These are phyloP conservation scores for Calocera cornea DNA, from an alignment of 768 basidiomycete genomes.

Conservation along the genomic window DNA sequence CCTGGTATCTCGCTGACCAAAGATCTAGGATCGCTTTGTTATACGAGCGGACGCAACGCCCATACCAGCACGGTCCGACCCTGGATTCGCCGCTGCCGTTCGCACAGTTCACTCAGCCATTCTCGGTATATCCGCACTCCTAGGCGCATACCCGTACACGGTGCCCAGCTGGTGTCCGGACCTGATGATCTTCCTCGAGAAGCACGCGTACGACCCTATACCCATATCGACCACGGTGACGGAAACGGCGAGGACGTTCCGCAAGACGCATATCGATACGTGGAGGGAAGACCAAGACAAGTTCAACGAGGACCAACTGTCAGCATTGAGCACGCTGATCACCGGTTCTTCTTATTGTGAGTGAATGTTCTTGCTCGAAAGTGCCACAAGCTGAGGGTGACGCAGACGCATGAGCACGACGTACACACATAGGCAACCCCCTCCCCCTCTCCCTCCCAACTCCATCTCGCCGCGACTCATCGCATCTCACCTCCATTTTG, in stretches of 20 bases:
- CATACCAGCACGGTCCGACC: constrained; percentile 51
- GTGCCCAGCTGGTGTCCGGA: constrained; percentile 90
- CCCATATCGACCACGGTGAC: constrained; percentile 26
- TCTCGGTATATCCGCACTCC: constrained; percentile 81
- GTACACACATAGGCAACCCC: background rate
- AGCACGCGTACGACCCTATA: constrained; percentile 71
- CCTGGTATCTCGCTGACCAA: background rate
- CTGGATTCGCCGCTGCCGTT: constrained; percentile 50
- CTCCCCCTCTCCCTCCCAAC: background rate
- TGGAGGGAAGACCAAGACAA: constrained; percentile 81
- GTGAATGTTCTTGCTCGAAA: background rate
- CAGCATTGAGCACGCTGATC: constrained; percentile 66
- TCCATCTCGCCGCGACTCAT: background rate
- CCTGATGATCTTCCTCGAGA: constrained; percentile 62
- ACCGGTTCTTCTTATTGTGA: constrained; percentile 75
- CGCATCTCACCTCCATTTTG: too few species aligned
- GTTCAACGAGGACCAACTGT: constrained; percentile 75
- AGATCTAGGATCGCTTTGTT: constrained; percentile 58
- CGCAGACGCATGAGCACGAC: background rate
- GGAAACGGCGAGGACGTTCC: constrained; percentile 19
- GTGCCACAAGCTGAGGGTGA: background rate
- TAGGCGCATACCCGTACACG: constrained; percentile 91
- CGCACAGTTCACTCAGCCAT: constrained; percentile 81
- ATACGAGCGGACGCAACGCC: constrained; percentile 54
- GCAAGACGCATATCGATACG: constrained; percentile 39